These are phyloP conservation scores for Schizochytrium sp. DNA, from an alignment of 108 stramenopile species.

Conservation along the genomic window DNA sequence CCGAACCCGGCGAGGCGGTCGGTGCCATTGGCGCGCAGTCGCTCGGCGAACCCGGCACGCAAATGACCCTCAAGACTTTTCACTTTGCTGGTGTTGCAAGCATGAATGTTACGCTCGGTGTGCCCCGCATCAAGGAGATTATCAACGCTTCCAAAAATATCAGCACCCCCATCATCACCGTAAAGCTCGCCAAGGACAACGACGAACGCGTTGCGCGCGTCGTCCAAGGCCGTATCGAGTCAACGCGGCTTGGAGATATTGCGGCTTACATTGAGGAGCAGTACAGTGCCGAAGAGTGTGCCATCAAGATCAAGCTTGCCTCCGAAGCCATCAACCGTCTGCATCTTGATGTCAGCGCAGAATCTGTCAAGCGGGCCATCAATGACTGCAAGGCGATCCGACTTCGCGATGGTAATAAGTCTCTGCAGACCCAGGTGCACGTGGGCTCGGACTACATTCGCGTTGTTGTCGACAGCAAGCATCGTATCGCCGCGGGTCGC, in stretches of 20 bases:
- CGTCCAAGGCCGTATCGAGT: constrained; percentile 92
- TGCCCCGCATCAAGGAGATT: constrained; percentile 95
- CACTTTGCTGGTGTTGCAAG: constrained; percentile 98
- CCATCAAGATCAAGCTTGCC: constrained; percentile 83
- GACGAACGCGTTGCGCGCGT: constrained; percentile 80
- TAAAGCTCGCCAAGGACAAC: constrained; percentile 68
- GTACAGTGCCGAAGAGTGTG: constrained; percentile 61
- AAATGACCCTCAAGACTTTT: constrained; percentile 95
- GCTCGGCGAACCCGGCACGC: constrained; percentile 93
- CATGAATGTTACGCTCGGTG: constrained; percentile 98
- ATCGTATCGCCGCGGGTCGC: constrained; percentile 43
- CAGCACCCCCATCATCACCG: constrained; percentile 99
- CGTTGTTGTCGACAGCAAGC: not conserved
- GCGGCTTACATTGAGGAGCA: constrained; percentile 84
- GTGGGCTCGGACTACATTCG: constrained; percentile 14
- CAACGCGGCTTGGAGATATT: constrained; percentile 88
- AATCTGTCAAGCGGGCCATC: constrained; percentile 65
- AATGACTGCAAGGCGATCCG: constrained; percentile 43
- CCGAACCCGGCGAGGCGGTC: constrained; percentile 90
- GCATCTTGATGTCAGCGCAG: constrained; percentile 75
- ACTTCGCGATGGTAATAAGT: constrained; percentile 27
- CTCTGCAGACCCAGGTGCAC: constrained; percentile 27
- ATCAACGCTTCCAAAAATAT: constrained; percentile 94
- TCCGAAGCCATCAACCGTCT: constrained; percentile 73
- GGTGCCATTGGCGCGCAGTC: constrained; percentile 94